Conservation (phyloP, 2,329 filamentous ascomycete species). For the Fusarium coffeatum region DNA sequence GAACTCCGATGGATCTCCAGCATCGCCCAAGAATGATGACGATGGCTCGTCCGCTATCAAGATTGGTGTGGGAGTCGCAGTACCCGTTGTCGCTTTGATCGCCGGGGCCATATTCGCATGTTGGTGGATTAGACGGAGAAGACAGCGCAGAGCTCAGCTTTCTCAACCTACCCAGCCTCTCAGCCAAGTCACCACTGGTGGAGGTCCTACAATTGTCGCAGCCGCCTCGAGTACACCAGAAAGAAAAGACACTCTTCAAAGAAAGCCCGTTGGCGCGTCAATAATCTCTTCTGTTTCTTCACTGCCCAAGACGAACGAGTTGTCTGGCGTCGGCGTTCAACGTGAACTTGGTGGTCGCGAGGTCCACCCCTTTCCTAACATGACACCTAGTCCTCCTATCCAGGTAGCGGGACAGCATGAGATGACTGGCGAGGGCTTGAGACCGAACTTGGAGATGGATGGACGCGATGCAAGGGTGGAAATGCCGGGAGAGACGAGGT, state of each 20-base stretch:
- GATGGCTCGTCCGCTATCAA: constrained; percentile 22
- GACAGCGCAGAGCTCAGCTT: constrained; percentile 8
- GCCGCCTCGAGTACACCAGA: constrained; percentile 5
- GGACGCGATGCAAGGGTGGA: constrained; percentile 33
- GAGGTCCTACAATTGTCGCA: not conserved
- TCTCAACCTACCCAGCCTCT: constrained; percentile 16
- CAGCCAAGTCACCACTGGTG: constrained; percentile 16
- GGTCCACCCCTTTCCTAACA: constrained; percentile 20
- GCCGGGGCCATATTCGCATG: constrained; percentile 19
- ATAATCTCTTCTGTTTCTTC: constrained; percentile 39
- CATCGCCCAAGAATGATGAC: constrained; percentile 19
- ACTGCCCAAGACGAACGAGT: constrained; percentile 35
- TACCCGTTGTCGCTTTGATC: constrained; percentile 29
- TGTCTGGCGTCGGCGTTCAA: constrained; percentile 27
- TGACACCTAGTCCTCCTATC: constrained; percentile 34
- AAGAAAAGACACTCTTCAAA: constrained; percentile 14
- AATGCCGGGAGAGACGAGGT: constrained; percentile 31
- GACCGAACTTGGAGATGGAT: constrained; percentile 40
- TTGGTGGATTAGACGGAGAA: constrained; percentile 33
- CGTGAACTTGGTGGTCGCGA: constrained; percentile 34
- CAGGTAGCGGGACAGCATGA: constrained; percentile 40
- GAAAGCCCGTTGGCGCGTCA: constrained; percentile 36
- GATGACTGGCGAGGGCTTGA: constrained; percentile 33
- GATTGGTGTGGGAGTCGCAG: constrained; percentile 38
- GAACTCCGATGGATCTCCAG: constrained; percentile 38